Evolutionary conservation across 208 protist genomes (phyloP).

Genomic region (Zelonia costaricensis): DNA sequence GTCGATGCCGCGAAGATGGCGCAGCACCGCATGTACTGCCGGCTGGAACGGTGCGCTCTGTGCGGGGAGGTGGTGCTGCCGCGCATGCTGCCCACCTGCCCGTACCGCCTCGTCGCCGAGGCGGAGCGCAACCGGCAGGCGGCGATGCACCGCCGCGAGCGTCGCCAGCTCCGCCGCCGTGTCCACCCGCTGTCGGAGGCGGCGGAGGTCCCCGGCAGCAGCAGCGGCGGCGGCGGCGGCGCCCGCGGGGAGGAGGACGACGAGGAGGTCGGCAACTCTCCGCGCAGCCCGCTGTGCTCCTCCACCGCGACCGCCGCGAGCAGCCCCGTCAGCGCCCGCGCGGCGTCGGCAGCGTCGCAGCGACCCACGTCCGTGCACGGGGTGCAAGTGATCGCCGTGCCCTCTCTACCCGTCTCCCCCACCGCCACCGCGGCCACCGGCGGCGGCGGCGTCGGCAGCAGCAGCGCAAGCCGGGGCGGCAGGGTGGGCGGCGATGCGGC

Average conservation of each 20-base stretch:
- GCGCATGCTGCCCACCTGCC: constrained; percentile 68
- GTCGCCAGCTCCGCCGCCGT: neutral
- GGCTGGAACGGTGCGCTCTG: constrained; percentile 55
- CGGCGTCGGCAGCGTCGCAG: neutral
- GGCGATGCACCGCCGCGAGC: constrained; percentile 21
- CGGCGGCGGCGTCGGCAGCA: no score
- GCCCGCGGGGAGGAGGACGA: no score
- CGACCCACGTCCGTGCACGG: no score
- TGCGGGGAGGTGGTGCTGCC: constrained; percentile 80
- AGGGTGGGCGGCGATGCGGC: no score
- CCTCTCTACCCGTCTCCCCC: no score
- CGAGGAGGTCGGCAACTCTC: no score
- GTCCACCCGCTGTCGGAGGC: neutral
- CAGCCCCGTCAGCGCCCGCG: neutral
- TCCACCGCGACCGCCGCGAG: neutral
- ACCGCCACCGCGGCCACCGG: no score
- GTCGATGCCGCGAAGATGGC: constrained; percentile 55
- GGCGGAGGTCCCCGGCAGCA: neutral
- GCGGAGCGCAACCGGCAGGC: constrained; percentile 49
- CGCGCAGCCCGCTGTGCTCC: no score
- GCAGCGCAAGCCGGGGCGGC: no score
- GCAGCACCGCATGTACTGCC: constrained; percentile 64
- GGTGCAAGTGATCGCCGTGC: no score
- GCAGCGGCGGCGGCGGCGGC: no score
- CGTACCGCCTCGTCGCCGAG: constrained; percentile 48